Evolutionary conservation across 192 early-diverging fungal species (phyloP).

Genomic region (Phlyctochytrium bullatum): DNA sequence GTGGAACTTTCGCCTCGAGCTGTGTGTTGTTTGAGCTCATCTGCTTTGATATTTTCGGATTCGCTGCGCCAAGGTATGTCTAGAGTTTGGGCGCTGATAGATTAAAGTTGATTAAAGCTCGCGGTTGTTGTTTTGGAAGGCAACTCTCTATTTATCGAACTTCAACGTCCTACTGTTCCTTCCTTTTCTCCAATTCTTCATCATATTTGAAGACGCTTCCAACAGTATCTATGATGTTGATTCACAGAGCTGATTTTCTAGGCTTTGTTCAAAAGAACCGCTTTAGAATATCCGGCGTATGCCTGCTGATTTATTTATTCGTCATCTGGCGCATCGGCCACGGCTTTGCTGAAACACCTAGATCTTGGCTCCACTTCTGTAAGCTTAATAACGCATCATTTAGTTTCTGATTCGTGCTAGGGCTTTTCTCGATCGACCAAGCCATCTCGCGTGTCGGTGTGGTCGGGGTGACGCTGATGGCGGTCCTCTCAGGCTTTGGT

Average conservation of each 20-base stretch:
- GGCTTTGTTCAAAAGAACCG: neutral
- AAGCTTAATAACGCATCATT: neutral
- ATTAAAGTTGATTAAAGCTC: neutral
- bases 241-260: neutral
- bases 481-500: conserved; percentile 89
- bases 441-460: conserved; percentile 82
- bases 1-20: neutral
- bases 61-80: neutral
- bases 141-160: neutral
- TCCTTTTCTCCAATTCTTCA: neutral
- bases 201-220: neutral
- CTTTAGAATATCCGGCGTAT: neutral
- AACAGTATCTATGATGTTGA: no score
- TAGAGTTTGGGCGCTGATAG: neutral
- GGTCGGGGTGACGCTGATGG: conserved; percentile 91
- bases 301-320: neutral
- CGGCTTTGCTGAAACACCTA: conserved; percentile 1
- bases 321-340: neutral
- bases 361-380: neutral
- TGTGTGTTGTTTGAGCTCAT: conserved; percentile 8
- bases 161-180: neutral
- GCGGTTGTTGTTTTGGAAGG: conserved; percentile 1
- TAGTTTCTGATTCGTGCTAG: conserved; percentile 14
- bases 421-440: conserved; percentile 37
- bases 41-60: neutral